These are phyloP conservation scores for Pyrenochaeta sp. DNA, from an alignment of 2,329 filamentous ascomycete species.

Conservation along the genomic window DNA sequence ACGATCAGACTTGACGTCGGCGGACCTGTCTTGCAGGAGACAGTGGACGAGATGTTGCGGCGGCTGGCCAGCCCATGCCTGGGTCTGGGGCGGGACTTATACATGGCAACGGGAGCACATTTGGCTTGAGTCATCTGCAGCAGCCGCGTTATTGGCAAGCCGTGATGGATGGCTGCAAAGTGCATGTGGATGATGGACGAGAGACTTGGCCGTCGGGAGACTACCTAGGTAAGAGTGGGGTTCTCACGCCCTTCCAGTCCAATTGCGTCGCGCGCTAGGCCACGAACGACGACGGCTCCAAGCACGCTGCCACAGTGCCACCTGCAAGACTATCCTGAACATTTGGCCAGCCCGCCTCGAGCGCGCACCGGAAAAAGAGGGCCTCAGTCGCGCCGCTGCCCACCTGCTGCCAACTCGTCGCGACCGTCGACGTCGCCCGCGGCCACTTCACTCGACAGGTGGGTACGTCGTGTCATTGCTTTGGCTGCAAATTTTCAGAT, in stretches of 20 bases:
- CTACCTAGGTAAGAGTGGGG: constrained; percentile 9
- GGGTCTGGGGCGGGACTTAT: constrained; percentile 25
- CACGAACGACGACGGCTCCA: neutral
- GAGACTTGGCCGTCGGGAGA: constrained; percentile 6
- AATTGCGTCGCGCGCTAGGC: constrained; percentile 1
- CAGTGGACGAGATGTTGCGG: too few relatives aligned
- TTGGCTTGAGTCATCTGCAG: constrained; percentile 31
- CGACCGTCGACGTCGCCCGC: neutral
- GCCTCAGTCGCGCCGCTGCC: neutral
- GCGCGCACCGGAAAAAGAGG: neutral
- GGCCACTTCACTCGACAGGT: constrained; percentile 23
- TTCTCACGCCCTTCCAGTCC: constrained; percentile 16
- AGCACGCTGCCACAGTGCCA: neutral
- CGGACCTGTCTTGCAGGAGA: constrained; percentile 12
- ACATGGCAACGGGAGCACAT: constrained; percentile 9
- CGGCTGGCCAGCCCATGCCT: constrained; percentile 3
- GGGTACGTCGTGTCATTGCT: constrained; percentile 31
- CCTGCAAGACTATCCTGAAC: neutral
- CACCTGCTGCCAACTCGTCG: neutral
- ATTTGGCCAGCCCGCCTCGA: too few relatives aligned
- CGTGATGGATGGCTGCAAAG: constrained; percentile 17
- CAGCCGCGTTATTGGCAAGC: too few relatives aligned
- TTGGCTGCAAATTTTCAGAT: constrained; percentile 28
- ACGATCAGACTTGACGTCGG: constrained; percentile 5
- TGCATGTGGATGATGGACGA: constrained; percentile 22